These are phyloP conservation scores for Circinella minor DNA, from an alignment of 371 early-diverging fungal genomes.

Conservation along the genomic window DNA sequence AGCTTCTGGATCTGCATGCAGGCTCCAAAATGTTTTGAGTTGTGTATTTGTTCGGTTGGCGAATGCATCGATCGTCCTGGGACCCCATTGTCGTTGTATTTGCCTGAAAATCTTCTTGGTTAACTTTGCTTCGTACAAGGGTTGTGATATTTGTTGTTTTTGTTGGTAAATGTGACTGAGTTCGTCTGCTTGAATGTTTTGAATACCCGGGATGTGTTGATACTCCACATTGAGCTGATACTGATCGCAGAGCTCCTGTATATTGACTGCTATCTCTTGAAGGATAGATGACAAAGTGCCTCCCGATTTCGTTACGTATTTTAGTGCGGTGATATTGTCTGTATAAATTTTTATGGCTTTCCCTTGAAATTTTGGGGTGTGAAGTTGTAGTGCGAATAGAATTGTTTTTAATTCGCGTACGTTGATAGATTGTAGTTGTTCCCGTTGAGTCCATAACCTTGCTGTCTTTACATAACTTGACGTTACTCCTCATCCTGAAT, in stretches of 20 bases:
- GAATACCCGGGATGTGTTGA: not conserved
- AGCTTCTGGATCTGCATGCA: constrained; percentile 27
- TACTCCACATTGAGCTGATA: constrained; percentile 2
- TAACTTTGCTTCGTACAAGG: constrained; percentile 6
- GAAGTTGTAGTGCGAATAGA: constrained; percentile 16
- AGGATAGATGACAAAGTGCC: constrained; percentile 18
- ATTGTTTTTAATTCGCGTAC: constrained; percentile 27
- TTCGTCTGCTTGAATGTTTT: not conserved
- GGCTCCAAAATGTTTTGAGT: constrained; percentile 24
- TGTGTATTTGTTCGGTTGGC: constrained; percentile 25
- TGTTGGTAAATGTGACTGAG: not conserved
- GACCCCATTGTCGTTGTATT: constrained; percentile 13
- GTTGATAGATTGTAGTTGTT: constrained; percentile 26
- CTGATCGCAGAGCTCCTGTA: not conserved
- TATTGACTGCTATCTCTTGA: constrained; percentile 15
- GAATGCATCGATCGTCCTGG: constrained; percentile 35
- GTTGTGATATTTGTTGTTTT: not conserved
- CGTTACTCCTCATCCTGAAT: no score
- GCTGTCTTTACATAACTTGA: not conserved
- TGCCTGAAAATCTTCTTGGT: constrained; percentile 13
- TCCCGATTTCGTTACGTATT: constrained; percentile 26
- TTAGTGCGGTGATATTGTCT: constrained; percentile 28
- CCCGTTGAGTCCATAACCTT: constrained; percentile 20
- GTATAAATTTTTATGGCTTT: constrained; percentile 14
- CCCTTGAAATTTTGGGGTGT: constrained; percentile 17